Percentiles rank a stretch among this genome's conserved stretches.
These are phyloP conservation scores for Ophiostoma sp. DNA, from an alignment of 2,329 filamentous ascomycete species.

Conservation along the genomic window DNA sequence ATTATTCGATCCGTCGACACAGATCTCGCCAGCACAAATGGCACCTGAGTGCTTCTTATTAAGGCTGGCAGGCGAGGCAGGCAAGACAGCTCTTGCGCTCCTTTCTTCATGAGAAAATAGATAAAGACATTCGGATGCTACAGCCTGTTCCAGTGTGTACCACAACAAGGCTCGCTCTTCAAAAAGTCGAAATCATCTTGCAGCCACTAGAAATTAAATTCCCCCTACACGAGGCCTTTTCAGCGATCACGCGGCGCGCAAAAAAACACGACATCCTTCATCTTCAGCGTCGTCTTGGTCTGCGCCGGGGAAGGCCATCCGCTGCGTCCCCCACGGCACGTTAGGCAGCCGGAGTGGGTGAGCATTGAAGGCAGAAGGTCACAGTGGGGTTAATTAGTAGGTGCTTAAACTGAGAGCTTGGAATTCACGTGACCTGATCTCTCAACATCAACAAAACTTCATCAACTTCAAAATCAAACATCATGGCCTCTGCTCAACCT, in stretches of 20 bases:
- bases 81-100: neutral
- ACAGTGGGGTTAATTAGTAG: neutral
- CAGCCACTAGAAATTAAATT: conserved; percentile 1
- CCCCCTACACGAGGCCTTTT: neutral
- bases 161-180: conserved; percentile 7
- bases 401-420: no score
- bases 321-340: conserved; percentile 8
- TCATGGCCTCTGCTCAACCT: neutral
- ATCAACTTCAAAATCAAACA: neutral
- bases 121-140: neutral
- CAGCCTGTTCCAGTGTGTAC: conserved; percentile 1
- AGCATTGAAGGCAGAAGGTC: neutral
- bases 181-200: neutral
- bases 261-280: neutral
- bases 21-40: neutral
- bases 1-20: neutral
- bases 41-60: neutral
- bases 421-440: neutral
- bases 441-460: neutral
- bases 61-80: neutral
- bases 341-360: neutral
- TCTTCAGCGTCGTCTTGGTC: conserved; percentile 6
- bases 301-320: neutral
- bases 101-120: neutral
- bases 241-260: neutral